These are phyloP conservation scores for Kalaharituber pfeilii DNA, from an alignment of 2,329 filamentous ascomycete species.

Conservation along the genomic window DNA sequence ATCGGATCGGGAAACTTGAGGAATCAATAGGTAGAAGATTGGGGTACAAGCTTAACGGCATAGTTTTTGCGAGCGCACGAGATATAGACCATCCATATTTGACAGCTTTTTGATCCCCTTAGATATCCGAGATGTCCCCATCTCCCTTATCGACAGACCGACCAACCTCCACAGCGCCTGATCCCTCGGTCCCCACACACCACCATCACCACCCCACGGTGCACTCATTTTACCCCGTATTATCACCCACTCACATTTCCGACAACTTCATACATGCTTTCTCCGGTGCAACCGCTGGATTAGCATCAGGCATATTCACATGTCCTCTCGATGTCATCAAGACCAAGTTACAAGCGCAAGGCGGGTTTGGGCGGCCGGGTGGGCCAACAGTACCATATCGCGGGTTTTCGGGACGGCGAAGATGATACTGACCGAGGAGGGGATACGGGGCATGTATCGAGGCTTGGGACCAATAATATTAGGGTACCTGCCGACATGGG, in stretches of 20 bases:
- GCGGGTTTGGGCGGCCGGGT: slow-evolving; percentile 45
- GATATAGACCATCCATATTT: background rate
- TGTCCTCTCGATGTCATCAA: slow-evolving; percentile 98
- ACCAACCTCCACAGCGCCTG: background rate
- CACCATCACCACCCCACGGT: background rate
- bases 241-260: slow-evolving; percentile 29
- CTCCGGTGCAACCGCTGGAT: slow-evolving; percentile 72
- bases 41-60: no score
- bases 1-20: background rate
- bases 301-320: slow-evolving; percentile 84
- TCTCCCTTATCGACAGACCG: background rate
- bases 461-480: slow-evolving; percentile 86
- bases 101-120: background rate
- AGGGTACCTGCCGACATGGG: slow-evolving; percentile 94
- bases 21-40: background rate
- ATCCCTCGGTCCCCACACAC: background rate
- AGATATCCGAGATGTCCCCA: background rate
- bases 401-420: slow-evolving; percentile 67
- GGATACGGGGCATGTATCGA: slow-evolving; percentile 76
- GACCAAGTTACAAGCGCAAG: slow-evolving; percentile 91
- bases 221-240: background rate
- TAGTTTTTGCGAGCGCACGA: background rate
- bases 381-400: slow-evolving; percentile 38
- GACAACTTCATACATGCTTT: slow-evolving; percentile 55
- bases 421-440: slow-evolving; percentile 76